Evolutionary conservation across 2,329 filamentous ascomycete genomes (phyloP), one percentile per base, ranked within the genome.

Genomic region (Fusarium annulatum): DNA sequence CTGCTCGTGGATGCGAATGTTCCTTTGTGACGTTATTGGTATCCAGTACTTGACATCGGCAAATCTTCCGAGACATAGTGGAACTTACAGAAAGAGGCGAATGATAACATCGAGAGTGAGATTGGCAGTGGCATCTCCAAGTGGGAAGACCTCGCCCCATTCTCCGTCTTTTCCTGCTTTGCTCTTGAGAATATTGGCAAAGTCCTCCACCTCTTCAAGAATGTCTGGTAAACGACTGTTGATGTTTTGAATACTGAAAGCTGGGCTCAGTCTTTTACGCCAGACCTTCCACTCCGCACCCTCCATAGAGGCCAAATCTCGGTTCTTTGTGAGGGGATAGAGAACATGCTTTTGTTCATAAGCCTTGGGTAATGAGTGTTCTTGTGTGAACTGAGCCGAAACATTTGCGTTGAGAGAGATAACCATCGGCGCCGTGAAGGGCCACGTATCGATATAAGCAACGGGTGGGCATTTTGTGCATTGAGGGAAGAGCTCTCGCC

Each of bases 71-170:
- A 21, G 23, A 15, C 18, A 12, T 15, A n/a, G 16, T 1, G 33
- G 9, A 19, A 58, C 69, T 59, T 64, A 83, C 78, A 84, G 68
- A 6, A 80, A 76, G 19, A 81, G 79, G n/a, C 81, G 77, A 21
- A 76, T 75, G 51, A 84, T 85, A 34, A 85, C 77, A 52, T 85
- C 84, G 14, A 85, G 81, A 0, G 84, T 82, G 21, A 85, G 69
- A 58, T 82, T 81, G 10, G 79, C 82, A 4, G 82, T 80, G 23
- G 77, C 79, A 12, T 80, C 69, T 60, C 84, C 79, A 10, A 85
- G 73, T 12, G 72, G 60, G 38, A 82, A 82, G 5, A 74, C 43
- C 4, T 68, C 33, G 5, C 70, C 73, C 70, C 70, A 71, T 2
- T 48, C 52, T 12, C 59, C 61, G 18, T 57, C 41, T 9, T 57